These are phyloP conservation scores for Scheffersomyces stambukii DNA, from an alignment of 1,139 yeast species.

Conservation along the genomic window DNA sequence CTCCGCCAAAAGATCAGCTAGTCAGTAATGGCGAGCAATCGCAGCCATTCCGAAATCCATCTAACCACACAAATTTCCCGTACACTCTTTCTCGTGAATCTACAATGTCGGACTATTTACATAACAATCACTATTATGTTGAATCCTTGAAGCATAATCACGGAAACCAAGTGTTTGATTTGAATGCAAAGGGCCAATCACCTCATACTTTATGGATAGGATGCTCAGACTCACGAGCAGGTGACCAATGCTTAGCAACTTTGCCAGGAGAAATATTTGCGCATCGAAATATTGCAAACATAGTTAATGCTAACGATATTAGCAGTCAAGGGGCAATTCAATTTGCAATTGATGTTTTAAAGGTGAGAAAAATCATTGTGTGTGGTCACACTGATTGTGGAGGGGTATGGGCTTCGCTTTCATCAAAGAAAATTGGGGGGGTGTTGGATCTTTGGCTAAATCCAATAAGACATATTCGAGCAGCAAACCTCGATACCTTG, in stretches of 20 bases:
- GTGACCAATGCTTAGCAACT: conserved; percentile 74
- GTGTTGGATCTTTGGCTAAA: conserved; percentile 76
- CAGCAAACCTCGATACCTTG: conserved; percentile 48
- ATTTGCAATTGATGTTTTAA: conserved; percentile 83
- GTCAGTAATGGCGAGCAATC: conserved; percentile 5
- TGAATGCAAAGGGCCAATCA: conserved; percentile 78
- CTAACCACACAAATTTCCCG: conserved; percentile 32
- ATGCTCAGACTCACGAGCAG: conserved; percentile 90
- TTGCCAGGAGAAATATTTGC: conserved; percentile 93
- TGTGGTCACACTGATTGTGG: conserved; percentile 99
- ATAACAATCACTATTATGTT: conserved; percentile 67
- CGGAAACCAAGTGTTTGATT: conserved; percentile 59
- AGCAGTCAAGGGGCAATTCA: conserved; percentile 81
- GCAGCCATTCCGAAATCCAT: conserved; percentile 7
- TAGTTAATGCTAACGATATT: conserved; percentile 67
- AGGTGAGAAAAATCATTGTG: conserved; percentile 77
- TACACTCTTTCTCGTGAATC: conserved; percentile 58
- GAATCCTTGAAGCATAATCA: conserved; percentile 54
- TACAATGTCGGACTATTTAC: conserved; percentile 57
- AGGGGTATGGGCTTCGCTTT: conserved; percentile 85
- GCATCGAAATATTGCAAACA: conserved; percentile 90
- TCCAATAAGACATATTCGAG: conserved; percentile 68
- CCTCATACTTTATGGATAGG: conserved; percentile 97
- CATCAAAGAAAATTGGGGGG: conserved; percentile 67
- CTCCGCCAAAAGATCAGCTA: too few species aligned